Percentiles rank a stretch among this genome's conserved stretches.
Conservation (phyloP, 192 early-diverging fungal genomes). For the Coemansia sp. region DNA sequence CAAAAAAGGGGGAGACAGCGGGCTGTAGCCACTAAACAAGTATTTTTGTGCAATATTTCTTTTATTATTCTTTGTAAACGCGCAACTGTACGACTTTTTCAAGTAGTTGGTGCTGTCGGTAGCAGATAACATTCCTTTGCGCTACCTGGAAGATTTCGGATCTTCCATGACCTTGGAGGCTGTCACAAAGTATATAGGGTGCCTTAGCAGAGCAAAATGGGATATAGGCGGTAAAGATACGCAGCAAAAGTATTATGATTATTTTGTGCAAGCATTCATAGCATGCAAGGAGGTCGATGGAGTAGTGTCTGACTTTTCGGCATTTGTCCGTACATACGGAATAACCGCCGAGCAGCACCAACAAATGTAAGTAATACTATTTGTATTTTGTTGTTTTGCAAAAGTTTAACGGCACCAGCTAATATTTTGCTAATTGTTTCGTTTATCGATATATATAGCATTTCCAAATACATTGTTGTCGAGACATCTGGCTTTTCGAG, state of each 20-base stretch:
- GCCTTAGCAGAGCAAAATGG: slow-evolving; percentile 48
- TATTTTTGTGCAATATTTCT: no score
- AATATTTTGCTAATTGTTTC: neutral
- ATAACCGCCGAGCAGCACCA: slow-evolving; percentile 24
- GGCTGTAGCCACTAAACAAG: no score
- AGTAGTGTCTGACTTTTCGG: slow-evolving; percentile 27
- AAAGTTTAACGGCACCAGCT: neutral
- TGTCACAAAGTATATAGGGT: slow-evolving; percentile 49
- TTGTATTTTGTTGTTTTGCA: neutral
- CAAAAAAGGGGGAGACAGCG: no score
- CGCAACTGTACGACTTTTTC: neutral
- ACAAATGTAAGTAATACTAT: slow-evolving; percentile 1
- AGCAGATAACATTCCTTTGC: slow-evolving; percentile 20
- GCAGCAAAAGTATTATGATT: slow-evolving; percentile 25
- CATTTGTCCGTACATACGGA: slow-evolving; percentile 39
- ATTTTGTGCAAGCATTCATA: slow-evolving; percentile 26
- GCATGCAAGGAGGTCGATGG: slow-evolving; percentile 20
- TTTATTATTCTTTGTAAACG: no score
- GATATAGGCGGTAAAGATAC: slow-evolving; percentile 5
- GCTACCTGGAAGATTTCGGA: slow-evolving; percentile 59
- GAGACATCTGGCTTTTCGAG: slow-evolving; percentile 33
- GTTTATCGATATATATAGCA: slow-evolving; percentile 11
- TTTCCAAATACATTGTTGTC: slow-evolving; percentile 19
- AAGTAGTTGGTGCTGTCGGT: slow-evolving; percentile 32
- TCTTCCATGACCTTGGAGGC: slow-evolving; percentile 54